Base-by-base conservation (phyloP, 2,329 filamentous ascomycete species). In the Cladosporium austrohemisphaericum region DNA sequence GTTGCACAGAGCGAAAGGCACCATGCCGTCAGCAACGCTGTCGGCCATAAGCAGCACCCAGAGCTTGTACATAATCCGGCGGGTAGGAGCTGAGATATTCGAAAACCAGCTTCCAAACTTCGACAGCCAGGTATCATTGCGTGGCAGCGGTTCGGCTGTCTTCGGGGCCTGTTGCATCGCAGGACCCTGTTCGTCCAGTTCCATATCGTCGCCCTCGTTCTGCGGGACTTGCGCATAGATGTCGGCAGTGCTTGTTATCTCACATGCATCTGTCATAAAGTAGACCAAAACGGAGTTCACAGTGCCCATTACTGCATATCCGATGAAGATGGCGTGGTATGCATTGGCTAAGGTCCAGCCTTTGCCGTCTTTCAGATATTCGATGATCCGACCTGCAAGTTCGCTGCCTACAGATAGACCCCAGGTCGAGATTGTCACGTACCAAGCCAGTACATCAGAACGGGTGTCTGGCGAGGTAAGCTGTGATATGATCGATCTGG, bases 21-120 rank as follows among this genome's bases (percentile, higher is more conserved):
- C 83, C 63, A 91, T 76, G 2, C 86, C 86, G 16, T 65, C 63
- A 1, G 84, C 85, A 50, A 89, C 78, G 0, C 81, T 78, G 63
- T 90, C 86, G 5, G 89, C 60, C 1, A 76, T 77, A 57, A 89
- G 85, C 1, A 92, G 70, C 6, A 85, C 66, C 60, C 82, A 85
- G 0, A 92, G 72, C 41, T 81, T 79, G 44, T 78, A 63, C 5
- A 86, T 70, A 23, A 83, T 73, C 0, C 68, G 59, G 5, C 75
- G 68, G 28, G 76, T 82, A n/a, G 78, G 70, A 2, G 65, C 67
- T 4, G 79, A 81, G 16, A 89, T 80, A n/a, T 38, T 38, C 1
- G 80, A 76, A n/a, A 80, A 62, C 48, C 55, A 58, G n/a, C 49
- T 52, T 10, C 53, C 47, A 11, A 61, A 33, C 48, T 56, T 52